phyloP scores from a whole-genome alignment of 352 stramenopile genomes.

The Pythium grandisporangium region DNA sequence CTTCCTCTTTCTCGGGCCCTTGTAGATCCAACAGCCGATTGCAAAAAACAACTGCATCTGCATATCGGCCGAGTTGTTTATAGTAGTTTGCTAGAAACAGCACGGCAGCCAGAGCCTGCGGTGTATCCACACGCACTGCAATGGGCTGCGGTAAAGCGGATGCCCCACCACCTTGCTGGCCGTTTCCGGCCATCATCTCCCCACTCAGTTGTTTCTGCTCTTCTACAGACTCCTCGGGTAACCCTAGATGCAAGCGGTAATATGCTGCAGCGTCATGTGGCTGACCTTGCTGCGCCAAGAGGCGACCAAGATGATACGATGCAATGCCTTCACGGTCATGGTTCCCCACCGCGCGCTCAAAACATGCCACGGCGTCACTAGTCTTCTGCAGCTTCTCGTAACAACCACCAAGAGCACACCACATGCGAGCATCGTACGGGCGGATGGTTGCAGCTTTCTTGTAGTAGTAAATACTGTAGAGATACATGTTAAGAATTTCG shows the following conservation, averaged over 20 bases:
- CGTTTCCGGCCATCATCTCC: background rate
- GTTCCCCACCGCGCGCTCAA: conserved; percentile 65
- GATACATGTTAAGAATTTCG: conserved; percentile 97
- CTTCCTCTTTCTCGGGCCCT: conserved; percentile 75
- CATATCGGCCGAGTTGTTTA: conserved; percentile 53
- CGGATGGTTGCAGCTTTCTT: conserved; percentile 92
- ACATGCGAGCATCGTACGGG: conserved; percentile 97
- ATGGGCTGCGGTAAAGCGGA: no score
- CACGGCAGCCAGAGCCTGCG: conserved; percentile 49
- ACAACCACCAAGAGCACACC: conserved; percentile 90
- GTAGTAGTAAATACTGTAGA: conserved; percentile 99
- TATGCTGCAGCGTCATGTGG: conserved; percentile 61
- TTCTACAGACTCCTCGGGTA: no score
- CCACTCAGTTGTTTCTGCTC: no score
- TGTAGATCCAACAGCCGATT: conserved; percentile 71
- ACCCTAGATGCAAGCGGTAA: conserved; percentile 56
- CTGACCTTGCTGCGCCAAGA: conserved; percentile 36
- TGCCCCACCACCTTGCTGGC: conserved; percentile 1
- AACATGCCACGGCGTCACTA: conserved; percentile 67
- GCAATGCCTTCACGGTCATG: conserved; percentile 68
- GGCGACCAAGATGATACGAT: conserved; percentile 54
- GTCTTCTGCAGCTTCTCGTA: conserved; percentile 70
- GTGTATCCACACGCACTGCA: conserved; percentile 58
- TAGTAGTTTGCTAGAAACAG: conserved; percentile 80
- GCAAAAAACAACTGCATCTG: conserved; percentile 56